Percentiles rank a stretch among this genome's conserved stretches.
phyloP scores from a whole-genome alignment of 768 basidiomycete genomes.

The Calvatia gigantea region DNA sequence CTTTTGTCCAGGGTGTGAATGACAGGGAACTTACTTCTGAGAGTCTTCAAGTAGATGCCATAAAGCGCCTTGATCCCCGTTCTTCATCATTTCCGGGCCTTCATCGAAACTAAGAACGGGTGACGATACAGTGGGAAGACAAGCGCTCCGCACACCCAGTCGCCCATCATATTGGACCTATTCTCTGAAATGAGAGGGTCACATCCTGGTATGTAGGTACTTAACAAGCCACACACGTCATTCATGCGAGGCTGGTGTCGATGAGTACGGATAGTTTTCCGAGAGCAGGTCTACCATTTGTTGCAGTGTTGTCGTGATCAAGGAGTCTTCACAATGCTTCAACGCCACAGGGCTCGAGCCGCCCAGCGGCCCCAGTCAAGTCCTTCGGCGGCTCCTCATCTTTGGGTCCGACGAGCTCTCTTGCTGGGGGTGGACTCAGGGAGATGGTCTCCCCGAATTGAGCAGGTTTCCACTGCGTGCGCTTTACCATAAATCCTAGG shows the following conservation, averaged over 20 bases:
- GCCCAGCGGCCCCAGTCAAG: constrained; percentile 54
- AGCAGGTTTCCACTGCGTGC: too few relatives aligned
- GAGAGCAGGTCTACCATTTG: constrained; percentile 38
- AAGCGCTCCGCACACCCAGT: constrained; percentile 29
- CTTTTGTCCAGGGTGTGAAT: constrained; percentile 35
- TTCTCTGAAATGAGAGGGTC: neutral
- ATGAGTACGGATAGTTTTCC: constrained; percentile 20
- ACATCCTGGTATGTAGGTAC: neutral
- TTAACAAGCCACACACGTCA: neutral
- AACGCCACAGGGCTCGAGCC: constrained; percentile 43
- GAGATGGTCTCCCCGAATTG: constrained; percentile 52
- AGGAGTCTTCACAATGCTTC: constrained; percentile 40
- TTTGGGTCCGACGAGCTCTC: constrained; percentile 32
- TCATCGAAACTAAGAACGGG: constrained; percentile 21
- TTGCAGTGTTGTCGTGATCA: constrained; percentile 30
- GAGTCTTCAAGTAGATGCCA: constrained; percentile 2
- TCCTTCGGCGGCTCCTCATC: constrained; percentile 38
- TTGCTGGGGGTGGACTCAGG: constrained; percentile 33
- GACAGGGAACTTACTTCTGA: constrained; percentile 27
- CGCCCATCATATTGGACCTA: constrained; percentile 37
- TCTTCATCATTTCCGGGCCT: constrained; percentile 25
- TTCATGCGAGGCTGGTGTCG: constrained; percentile 35
- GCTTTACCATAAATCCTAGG: too few relatives aligned
- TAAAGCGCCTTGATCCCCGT: constrained; percentile 27
- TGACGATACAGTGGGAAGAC: neutral